These are phyloP conservation scores for Crotalaria pallida DNA, from an alignment of 306 rosid species.

Conservation along the genomic window DNA sequence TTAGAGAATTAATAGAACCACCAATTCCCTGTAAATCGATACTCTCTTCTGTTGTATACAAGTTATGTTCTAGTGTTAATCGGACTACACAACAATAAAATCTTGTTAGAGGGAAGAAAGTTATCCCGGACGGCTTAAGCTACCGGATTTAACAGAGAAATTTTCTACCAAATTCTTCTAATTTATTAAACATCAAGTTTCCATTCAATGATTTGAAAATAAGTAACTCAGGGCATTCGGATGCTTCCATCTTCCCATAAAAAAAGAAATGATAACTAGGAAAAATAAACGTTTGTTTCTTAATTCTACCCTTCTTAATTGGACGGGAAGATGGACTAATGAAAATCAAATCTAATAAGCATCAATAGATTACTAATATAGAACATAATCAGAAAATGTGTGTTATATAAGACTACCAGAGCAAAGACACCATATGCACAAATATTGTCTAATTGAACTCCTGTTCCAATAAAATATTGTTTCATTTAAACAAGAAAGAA, in stretches of 20 bases:
- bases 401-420: too few relatives aligned
- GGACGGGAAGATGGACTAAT: not conserved
- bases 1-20: too few relatives aligned
- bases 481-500: not conserved
- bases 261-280: not conserved
- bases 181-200: not conserved
- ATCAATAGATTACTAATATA: not conserved
- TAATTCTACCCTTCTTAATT: not conserved
- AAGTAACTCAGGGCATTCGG: not conserved
- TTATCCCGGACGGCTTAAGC: not conserved
- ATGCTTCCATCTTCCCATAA: not conserved
- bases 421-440: not conserved
- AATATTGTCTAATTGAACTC: not conserved
- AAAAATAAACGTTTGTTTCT: not conserved
- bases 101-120: not conserved
- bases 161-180: not conserved
- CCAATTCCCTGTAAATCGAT: too few relatives aligned
- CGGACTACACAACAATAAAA: not conserved
- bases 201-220: not conserved
- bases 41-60: too few relatives aligned
- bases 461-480: not conserved
- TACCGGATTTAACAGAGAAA: not conserved
- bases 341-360: not conserved
- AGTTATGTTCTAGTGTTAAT: too few relatives aligned
- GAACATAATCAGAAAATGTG: not conserved